These are phyloP conservation scores for Solanum sejunctum DNA, from an alignment of 257 asterid species.

Conservation along the genomic window DNA sequence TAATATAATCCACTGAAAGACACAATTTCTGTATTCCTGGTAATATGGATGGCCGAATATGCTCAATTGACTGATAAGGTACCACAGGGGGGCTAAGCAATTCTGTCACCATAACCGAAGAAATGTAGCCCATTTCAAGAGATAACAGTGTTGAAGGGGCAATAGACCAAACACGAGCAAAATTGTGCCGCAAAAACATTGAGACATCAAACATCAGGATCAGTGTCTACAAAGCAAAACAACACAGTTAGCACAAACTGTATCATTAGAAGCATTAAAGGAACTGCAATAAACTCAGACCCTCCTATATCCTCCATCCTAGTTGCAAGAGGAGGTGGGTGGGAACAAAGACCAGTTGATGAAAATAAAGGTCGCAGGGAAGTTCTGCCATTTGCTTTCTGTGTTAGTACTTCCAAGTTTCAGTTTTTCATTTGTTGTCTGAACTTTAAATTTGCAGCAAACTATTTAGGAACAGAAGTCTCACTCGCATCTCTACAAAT, in stretches of 20 bases:
- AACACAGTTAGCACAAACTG: conserved; percentile 9
- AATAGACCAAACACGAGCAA: conserved; percentile 68
- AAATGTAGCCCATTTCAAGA: conserved; percentile 80
- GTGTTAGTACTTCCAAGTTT: background rate
- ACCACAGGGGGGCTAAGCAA: conserved; percentile 58
- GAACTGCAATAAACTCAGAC: background rate
- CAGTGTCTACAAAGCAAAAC: conserved; percentile 52
- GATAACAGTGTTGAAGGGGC: conserved; percentile 59
- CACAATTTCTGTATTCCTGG: conserved; percentile 64
- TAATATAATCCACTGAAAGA: conserved; percentile 83
- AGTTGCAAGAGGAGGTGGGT: background rate
- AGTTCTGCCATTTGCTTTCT: background rate
- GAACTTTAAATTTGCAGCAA: background rate
- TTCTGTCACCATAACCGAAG: conserved; percentile 77
- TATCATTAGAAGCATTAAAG: background rate
- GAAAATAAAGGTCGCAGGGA: background rate
- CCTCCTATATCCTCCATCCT: background rate
- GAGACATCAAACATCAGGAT: conserved; percentile 88
- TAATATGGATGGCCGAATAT: conserved; percentile 30
- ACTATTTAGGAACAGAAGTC: background rate
- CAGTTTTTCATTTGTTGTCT: background rate
- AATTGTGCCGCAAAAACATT: conserved; percentile 56
- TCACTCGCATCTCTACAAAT: background rate
- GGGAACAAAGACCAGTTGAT: background rate
- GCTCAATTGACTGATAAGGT: conserved; percentile 30